phyloP scores from a whole-genome alignment of 2,329 filamentous ascomycete species.

The Cladosporium sphaerospermum region DNA sequence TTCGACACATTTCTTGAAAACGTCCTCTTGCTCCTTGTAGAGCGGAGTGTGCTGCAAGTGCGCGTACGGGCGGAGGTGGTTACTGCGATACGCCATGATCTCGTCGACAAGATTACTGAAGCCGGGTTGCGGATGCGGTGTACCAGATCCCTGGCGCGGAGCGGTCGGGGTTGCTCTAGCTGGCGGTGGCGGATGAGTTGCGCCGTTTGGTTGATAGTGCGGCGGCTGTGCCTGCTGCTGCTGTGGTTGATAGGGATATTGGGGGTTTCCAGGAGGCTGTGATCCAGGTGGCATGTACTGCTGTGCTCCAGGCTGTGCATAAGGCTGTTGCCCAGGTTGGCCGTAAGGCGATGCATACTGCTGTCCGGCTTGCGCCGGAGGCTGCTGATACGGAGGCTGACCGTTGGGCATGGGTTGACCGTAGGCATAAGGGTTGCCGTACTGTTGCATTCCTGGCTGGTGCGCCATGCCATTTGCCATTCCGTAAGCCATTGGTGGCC shows the following conservation, averaged over 20 bases:
- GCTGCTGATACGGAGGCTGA: constrained; percentile 12
- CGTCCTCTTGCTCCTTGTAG: constrained; percentile 14
- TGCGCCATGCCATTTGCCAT: constrained; percentile 19
- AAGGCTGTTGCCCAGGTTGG: constrained; percentile 10
- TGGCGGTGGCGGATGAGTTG: background rate
- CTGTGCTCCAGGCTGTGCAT: constrained; percentile 5
- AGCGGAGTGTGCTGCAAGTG: constrained; percentile 5
- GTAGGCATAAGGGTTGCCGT: constrained; percentile 11
- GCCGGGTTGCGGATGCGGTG: constrained; percentile 14
- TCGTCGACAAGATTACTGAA: constrained; percentile 22
- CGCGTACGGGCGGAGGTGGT: constrained; percentile 14
- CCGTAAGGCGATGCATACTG: constrained; percentile 14
- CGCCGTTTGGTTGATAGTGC: constrained; percentile 5
- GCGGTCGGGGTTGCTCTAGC: constrained; percentile 2
- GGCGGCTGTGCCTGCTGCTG: constrained; percentile 12
- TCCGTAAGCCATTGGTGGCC: constrained; percentile 14
- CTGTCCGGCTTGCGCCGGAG: constrained; percentile 11
- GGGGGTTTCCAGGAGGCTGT: constrained; percentile 1
- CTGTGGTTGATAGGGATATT: constrained; percentile 11
- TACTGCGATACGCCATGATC: constrained; percentile 20
- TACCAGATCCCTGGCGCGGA: constrained; percentile 6
- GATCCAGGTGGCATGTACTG: constrained; percentile 3
- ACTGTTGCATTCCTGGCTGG: constrained; percentile 15
- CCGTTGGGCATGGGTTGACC: constrained; percentile 16
- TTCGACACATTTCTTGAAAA: constrained; percentile 17